Conservation (phyloP, 2,329 filamentous ascomycete genomes). For the Phialemonium atrogriseum region DNA sequence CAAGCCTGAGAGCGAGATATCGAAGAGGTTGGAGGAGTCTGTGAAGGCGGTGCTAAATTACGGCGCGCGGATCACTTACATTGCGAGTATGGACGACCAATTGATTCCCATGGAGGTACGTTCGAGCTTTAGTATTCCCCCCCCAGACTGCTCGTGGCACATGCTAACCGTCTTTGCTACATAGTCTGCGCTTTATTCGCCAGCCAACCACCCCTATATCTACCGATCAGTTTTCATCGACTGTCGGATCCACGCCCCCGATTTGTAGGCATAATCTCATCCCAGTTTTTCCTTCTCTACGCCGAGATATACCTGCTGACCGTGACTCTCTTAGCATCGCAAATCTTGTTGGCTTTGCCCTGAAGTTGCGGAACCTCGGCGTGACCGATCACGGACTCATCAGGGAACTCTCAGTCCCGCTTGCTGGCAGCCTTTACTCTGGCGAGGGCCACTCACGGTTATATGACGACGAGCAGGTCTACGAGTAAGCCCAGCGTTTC, state of each 20-base stretch:
- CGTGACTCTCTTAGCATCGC: conserved; percentile 61
- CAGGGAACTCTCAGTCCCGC: conserved; percentile 76
- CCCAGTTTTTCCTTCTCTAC: conserved; percentile 3
- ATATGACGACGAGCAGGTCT: conserved; percentile 83
- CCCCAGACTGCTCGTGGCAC: no score
- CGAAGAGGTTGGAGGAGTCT: conserved; percentile 69
- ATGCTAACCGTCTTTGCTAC: conserved; percentile 17
- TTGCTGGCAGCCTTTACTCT: conserved; percentile 84
- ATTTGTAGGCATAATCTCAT: conserved; percentile 51
- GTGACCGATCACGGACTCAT: conserved; percentile 90
- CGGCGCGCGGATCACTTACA: conserved; percentile 76
- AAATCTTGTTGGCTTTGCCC: conserved; percentile 82
- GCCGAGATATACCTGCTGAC: no score
- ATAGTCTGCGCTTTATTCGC: conserved; percentile 81
- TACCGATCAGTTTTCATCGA: conserved; percentile 96
- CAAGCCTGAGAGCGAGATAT: conserved; percentile 71
- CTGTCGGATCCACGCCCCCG: conserved; percentile 80
- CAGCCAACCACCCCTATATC: conserved; percentile 82
- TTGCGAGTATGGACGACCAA: conserved; percentile 95
- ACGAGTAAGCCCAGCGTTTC: conserved; percentile 61
- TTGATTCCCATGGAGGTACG: conserved; percentile 81
- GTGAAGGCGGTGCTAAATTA: conserved; percentile 67
- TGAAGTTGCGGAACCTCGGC: conserved; percentile 90
- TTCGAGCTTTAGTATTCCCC: conserved; percentile 2
- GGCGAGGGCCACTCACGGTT: conserved; percentile 91